Conservation (phyloP, 2,329 filamentous ascomycete species). For the Fusarium haematococcum region DNA sequence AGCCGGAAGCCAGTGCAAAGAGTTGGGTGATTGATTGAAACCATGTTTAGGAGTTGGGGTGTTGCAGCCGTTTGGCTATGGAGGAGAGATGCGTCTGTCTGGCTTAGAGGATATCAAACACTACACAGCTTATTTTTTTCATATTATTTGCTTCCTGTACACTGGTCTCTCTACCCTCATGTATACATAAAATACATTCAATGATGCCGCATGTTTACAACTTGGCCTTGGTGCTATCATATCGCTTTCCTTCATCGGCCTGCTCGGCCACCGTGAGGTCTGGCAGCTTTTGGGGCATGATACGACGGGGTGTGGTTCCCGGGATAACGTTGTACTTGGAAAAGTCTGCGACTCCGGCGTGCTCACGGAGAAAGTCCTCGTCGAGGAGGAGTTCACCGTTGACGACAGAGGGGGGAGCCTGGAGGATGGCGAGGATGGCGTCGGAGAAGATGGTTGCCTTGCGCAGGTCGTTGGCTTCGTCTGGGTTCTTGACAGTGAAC, state of each 20-base stretch:
- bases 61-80: constrained; percentile 26
- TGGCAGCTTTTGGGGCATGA: constrained; percentile 80
- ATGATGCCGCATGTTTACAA: constrained; percentile 45
- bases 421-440: constrained; percentile 79
- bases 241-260: constrained; percentile 79
- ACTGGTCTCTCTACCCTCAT: constrained; percentile 13
- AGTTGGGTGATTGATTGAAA: constrained; percentile 36
- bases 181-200: constrained; percentile 24
- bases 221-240: constrained; percentile 71
- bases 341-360: constrained; percentile 76
- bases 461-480: constrained; percentile 69
- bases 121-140: constrained; percentile 21
- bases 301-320: constrained; percentile 74
- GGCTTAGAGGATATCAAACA: constrained; percentile 38
- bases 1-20: constrained; percentile 18
- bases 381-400: constrained; percentile 81
- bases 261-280: constrained; percentile 80
- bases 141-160: constrained; percentile 33
- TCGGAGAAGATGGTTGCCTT: constrained; percentile 82
- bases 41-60: constrained; percentile 39
- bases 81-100: constrained; percentile 36
- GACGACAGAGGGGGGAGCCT: constrained; percentile 67
- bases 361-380: constrained; percentile 80
- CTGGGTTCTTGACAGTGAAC: constrained; percentile 58
- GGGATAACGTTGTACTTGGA: constrained; percentile 76